These are phyloP conservation scores for Sphagnum contortum DNA, from an alignment of 225 moss, liverwort and hornwort genomes.

Conservation along the genomic window DNA sequence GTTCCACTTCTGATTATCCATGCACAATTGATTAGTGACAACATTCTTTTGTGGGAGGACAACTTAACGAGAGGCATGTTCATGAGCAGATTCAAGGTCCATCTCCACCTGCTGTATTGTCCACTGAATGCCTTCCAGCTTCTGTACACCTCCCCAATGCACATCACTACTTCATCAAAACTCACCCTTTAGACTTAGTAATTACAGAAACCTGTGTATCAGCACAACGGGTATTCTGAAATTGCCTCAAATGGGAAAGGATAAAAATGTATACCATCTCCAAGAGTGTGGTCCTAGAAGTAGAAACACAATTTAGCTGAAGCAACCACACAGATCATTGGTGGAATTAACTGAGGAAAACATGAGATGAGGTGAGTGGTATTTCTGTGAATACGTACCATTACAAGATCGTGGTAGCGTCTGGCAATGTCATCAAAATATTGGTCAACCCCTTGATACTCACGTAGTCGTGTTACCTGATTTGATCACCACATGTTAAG, in stretches of 20 bases:
- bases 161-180: neutral
- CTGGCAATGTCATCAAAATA: slow-evolving; percentile 91
- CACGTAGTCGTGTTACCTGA: slow-evolving; percentile 84
- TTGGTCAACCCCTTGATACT: slow-evolving; percentile 92
- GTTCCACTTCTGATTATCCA: too few relatives aligned
- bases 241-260: too few relatives aligned
- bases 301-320: too few relatives aligned
- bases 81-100: slow-evolving; percentile 66
- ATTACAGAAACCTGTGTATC: too few relatives aligned
- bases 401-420: slow-evolving; percentile 82
- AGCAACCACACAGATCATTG: too few relatives aligned
- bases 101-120: slow-evolving; percentile 93
- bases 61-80: slow-evolving; percentile 22
- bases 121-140: slow-evolving; percentile 90
- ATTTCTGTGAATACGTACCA: slow-evolving; percentile 25
- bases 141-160: slow-evolving; percentile 36
- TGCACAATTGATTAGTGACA: too few relatives aligned
- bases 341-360: too few relatives aligned
- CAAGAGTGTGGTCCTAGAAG: too few relatives aligned
- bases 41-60: too few relatives aligned
- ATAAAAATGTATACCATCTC: too few relatives aligned
- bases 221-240: too few relatives aligned
- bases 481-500: neutral
- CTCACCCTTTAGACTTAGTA: neutral
- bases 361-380: too few relatives aligned